Evolutionary conservation across 768 basidiomycete species (phyloP), one percentile per base, ranked within the genome.

Genomic region (Ephemerocybe angulata): DNA sequence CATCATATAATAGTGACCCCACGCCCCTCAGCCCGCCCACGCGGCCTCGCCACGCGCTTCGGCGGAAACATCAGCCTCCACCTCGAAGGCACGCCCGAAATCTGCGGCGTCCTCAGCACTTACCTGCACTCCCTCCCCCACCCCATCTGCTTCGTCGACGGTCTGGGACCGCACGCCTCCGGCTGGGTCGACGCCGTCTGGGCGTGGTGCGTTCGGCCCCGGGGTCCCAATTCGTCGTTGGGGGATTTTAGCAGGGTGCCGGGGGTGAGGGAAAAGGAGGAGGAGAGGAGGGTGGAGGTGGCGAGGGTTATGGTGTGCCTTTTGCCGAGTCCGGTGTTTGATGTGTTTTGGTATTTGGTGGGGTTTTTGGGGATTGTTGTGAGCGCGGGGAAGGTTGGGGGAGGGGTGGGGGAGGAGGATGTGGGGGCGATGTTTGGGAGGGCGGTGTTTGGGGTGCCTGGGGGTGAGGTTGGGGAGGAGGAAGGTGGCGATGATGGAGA

Each of bases 321-420:
- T 5, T 67, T 79, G 4, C 77, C 78, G 7, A 66, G 72, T 3
- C 68, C 77, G 4, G 70, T 76, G 37, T 72, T 76, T 54, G 73
- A 71, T 1, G 60, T 77, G 3, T 56, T 79, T 17, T 67, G 78
- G n/a, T 78, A 78, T 58, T 65, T 78, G 35, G 63, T 78, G 51
- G 72, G 74, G 0, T 78, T 79, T 58, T 73, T 78, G 61, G 71
- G 70, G 33, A 76, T 76, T 56, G 70, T 76, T 1, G 67, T 69
- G 8, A 59, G 72, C 52, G 66, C 67, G 12, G 55, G 60, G 12
- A 51, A 51, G 70, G 70, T 29, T n/a, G 73, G 72, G 48, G 70
- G 72, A 50, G 72, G 70, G 0, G 58, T 71, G 0, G 63, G 62
- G 1, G 60, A 72, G 17, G 64, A 68, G 15, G 71, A 70, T 41